Evolutionary conservation across 208 protist genomes (phyloP), one percentile per base, ranked within the genome.

Genomic region (Naegleria fowleri): DNA sequence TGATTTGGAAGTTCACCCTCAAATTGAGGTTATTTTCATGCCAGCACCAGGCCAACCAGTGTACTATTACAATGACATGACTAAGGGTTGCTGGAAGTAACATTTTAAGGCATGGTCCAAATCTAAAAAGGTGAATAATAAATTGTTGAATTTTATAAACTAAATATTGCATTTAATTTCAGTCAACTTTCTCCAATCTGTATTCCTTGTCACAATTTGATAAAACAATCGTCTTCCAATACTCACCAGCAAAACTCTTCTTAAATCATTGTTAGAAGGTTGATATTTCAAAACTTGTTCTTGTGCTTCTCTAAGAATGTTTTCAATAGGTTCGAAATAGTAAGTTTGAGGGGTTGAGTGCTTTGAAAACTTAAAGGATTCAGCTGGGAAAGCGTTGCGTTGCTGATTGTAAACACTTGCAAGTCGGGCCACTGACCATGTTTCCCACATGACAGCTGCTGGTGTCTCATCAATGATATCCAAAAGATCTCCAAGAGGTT

Each of bases 1-100:
- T 13, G 90, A 91, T 59, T 89, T 91, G 41, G 90, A 91, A 38
- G 86, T 90, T 85, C 90, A 91, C 15, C 48, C 55, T n/a, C 25
- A 6, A 38, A 88, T 91, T 75, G 15, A 33, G 16, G 11, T 91
- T 67, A 25, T 59, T 13, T 89, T 88, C 9, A 88, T 88, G 75
- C 90, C 90, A 39, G 16, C 75, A 0, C 19, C 38, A 13, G 51
- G 51, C 38, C 48, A 90, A 38, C 22, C 16, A 33, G 6, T 90
- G 0, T 59, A 83, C 9, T 36, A 85, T 40, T 83, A 86, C 43
- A 29, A 79, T 79, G n/a, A 79, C 36, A 36, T 79, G 29, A 7
- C 16, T 13, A 79, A 79, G n/a, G 67, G 67, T 25, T 29, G 29
- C n/a, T 79, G 67, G 67, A 67, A 67, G 55, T 67, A 67, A 67